These are phyloP conservation scores for Lachnellula occidentalis DNA, from an alignment of 2,329 filamentous ascomycete genomes.

Conservation along the genomic window DNA sequence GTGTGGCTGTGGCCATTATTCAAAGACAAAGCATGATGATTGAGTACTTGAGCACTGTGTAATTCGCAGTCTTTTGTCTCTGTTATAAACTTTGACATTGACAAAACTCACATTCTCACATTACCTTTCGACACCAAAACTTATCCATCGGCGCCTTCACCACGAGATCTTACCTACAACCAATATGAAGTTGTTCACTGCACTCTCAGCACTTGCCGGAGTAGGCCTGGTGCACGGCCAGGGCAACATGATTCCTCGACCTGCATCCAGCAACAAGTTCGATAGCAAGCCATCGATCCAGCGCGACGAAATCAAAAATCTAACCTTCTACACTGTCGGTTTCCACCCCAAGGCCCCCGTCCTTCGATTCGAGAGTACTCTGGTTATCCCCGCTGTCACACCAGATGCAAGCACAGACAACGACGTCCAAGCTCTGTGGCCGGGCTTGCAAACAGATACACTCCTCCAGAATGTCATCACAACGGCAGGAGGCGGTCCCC, in stretches of 20 bases:
- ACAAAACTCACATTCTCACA: no score
- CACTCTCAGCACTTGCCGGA: not conserved
- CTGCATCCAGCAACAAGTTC: not conserved
- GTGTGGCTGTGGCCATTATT: not conserved
- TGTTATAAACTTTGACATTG: no score
- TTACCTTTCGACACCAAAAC: no score
- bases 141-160: no score
- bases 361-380: constrained; percentile 16
- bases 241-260: not conserved
- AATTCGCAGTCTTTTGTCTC: no score
- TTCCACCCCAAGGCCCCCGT: constrained; percentile 1
- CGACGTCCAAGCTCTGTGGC: constrained; percentile 46
- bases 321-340: constrained; percentile 2
- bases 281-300: not conserved
- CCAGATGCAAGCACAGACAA: constrained; percentile 33
- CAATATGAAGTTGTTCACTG: not conserved
- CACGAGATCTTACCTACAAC: not conserved
- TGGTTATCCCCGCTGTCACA: constrained; percentile 11
- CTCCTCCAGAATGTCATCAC: constrained; percentile 20
- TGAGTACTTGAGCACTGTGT: no score
- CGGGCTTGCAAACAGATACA: constrained; percentile 32
- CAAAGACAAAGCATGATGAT: no score
- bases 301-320: constrained; percentile 1
- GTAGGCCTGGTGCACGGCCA: not conserved
- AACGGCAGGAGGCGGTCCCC: constrained; percentile 9